These are phyloP conservation scores for Colletotrichum cordylinicola DNA, from an alignment of 2,329 filamentous ascomycete genomes.

Conservation along the genomic window DNA sequence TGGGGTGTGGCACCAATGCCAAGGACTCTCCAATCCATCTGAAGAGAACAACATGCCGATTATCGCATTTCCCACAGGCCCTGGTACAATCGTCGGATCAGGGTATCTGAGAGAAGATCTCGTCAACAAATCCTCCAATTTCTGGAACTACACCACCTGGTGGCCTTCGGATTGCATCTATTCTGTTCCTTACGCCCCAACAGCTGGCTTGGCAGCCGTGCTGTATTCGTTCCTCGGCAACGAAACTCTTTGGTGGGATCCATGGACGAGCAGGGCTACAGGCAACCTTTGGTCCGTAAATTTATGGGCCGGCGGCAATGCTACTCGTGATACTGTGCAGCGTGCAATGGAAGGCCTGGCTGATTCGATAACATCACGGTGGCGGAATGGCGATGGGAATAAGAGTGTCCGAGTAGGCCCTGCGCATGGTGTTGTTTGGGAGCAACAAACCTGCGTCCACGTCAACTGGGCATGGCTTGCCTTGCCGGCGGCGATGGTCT, in stretches of 20 bases:
- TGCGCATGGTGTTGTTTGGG: background rate
- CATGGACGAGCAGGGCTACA: background rate
- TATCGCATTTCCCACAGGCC: background rate
- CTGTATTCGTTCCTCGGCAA: background rate
- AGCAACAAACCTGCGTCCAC: background rate
- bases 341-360: background rate
- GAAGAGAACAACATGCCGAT: background rate
- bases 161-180: background rate
- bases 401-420: background rate
- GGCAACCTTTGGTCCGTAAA: background rate
- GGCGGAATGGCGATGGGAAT: background rate
- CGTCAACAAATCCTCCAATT: background rate
- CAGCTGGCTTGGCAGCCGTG: background rate
- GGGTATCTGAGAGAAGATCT: background rate
- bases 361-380: background rate
- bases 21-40: background rate
- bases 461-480: background rate
- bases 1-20: background rate
- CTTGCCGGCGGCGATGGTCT: background rate
- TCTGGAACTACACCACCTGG: background rate
- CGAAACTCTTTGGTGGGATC: background rate
- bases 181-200: background rate
- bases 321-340: background rate
- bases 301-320: background rate
- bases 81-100: background rate